Evolutionary conservation across 768 basidiomycete species (phyloP).

Genomic region (Boletellus ananiceps): DNA sequence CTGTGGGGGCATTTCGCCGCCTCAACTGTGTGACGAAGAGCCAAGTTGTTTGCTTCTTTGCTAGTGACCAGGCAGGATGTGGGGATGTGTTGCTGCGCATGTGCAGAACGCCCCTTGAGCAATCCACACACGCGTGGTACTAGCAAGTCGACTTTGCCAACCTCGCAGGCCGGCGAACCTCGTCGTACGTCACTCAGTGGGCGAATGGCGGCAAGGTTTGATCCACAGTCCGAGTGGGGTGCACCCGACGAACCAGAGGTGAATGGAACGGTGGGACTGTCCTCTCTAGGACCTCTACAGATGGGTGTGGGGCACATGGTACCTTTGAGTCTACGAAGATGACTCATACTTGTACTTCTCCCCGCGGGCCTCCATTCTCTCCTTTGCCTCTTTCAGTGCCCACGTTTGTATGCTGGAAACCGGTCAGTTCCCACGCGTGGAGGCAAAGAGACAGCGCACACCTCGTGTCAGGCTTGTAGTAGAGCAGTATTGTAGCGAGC

Average conservation of each 20-base stretch:
- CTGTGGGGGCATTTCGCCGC: background rate
- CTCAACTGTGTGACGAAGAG: background rate
- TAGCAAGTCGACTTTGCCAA: no score
- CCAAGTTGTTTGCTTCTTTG: background rate
- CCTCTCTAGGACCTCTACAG: background rate
- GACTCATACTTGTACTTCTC: slow-evolving; percentile 84
- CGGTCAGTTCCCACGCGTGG: background rate
- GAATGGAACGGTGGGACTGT: background rate
- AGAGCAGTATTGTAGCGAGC: slow-evolving; percentile 67
- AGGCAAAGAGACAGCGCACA: slow-evolving; percentile 33
- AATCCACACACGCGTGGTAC: no score
- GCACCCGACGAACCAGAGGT: no score
- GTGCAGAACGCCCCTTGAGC: no score
- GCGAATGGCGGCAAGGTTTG: no score
- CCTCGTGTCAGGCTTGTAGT: slow-evolving; percentile 95
- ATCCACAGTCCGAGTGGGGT: no score
- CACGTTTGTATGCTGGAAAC: slow-evolving; percentile 77
- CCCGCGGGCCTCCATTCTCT: slow-evolving; percentile 87
- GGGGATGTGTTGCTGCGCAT: no score
- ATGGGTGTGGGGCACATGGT: background rate
- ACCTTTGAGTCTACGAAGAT: slow-evolving; percentile 29
- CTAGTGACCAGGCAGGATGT: background rate
- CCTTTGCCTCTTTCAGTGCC: slow-evolving; percentile 88
- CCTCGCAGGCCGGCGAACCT: no score
- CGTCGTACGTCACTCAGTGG: no score